Evolutionary conservation across 148 eudicot species (phyloP).

Genomic region (Camellia lanceoleosa): DNA sequence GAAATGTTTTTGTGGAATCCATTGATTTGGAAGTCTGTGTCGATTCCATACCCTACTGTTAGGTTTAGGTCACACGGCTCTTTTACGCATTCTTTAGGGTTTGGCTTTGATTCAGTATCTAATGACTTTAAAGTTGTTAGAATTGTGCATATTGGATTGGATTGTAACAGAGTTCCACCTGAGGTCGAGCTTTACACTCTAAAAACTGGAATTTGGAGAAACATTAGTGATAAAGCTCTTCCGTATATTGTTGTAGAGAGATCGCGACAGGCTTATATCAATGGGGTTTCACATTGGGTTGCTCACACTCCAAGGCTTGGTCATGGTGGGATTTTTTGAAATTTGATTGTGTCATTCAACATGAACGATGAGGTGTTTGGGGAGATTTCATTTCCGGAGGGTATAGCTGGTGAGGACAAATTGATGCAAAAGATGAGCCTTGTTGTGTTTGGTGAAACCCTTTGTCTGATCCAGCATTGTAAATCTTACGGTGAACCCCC

Average conservation of each 20-base stretch:
- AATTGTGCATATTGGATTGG: background rate
- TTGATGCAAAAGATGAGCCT: background rate
- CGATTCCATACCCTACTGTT: background rate
- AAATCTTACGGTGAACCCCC: background rate
- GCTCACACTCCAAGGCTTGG: background rate
- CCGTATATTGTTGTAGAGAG: background rate
- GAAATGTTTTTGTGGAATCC: slow-evolving; percentile 14
- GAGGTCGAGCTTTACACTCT: slow-evolving; percentile 4
- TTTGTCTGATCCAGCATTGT: background rate
- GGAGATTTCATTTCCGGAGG: slow-evolving; percentile 7
- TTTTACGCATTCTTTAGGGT: slow-evolving; percentile 8
- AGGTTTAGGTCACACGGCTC: background rate
- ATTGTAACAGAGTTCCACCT: background rate
- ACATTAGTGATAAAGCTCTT: background rate
- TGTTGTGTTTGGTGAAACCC: background rate
- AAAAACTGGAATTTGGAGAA: slow-evolving; percentile 5
- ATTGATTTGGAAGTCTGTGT: slow-evolving; percentile 1
- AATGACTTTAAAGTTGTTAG: slow-evolving; percentile 21
- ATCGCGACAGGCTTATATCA: background rate
- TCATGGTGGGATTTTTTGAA: no score
- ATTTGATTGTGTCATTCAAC: slow-evolving; percentile 6
- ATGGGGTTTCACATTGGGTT: slow-evolving; percentile 17
- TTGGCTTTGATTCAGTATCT: slow-evolving; percentile 14
- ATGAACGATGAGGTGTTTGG: slow-evolving; percentile 9
- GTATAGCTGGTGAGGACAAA: background rate